phyloP scores from a whole-genome alignment of 2,329 filamentous ascomycete species.

The Chaetothyriales sp. region DNA sequence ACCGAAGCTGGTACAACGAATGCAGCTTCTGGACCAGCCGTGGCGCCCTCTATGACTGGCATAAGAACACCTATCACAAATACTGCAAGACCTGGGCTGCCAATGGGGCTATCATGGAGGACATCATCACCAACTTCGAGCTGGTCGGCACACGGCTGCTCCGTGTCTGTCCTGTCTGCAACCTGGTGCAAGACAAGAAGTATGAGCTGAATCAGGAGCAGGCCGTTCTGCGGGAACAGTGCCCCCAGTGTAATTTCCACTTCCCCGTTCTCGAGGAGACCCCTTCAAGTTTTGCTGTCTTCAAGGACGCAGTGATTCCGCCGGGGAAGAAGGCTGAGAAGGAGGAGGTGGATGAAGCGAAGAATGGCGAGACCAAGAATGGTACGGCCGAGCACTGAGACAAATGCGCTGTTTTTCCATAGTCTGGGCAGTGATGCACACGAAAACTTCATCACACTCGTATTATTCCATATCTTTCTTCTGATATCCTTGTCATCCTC shows the following conservation, averaged over 20 bases:
- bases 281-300: conserved; percentile 9
- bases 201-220: conserved; percentile 9
- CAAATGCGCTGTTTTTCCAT: too few species aligned
- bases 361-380: too few species aligned
- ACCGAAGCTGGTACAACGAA: conserved; percentile 10
- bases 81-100: conserved; percentile 10
- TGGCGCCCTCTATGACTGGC: conserved; percentile 9
- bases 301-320: conserved; percentile 6
- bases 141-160: conserved; percentile 9
- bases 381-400: too few species aligned
- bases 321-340: too few species aligned
- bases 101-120: conserved; percentile 9
- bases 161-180: conserved; percentile 8
- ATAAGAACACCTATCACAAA: conserved; percentile 9
- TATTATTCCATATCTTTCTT: too few species aligned
- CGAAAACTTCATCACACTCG: too few species aligned
- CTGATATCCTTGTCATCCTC: too few species aligned
- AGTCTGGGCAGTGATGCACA: too few species aligned
- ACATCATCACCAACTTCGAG: conserved; percentile 11
- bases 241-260: conserved; percentile 7
- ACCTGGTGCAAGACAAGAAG: conserved; percentile 7
- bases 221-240: conserved; percentile 7
- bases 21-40: conserved; percentile 11
- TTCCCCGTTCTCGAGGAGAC: conserved; percentile 7
- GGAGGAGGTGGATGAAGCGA: too few species aligned